These are phyloP conservation scores for Vigna unguiculata DNA, from an alignment of 306 rosid species.

Conservation along the genomic window DNA sequence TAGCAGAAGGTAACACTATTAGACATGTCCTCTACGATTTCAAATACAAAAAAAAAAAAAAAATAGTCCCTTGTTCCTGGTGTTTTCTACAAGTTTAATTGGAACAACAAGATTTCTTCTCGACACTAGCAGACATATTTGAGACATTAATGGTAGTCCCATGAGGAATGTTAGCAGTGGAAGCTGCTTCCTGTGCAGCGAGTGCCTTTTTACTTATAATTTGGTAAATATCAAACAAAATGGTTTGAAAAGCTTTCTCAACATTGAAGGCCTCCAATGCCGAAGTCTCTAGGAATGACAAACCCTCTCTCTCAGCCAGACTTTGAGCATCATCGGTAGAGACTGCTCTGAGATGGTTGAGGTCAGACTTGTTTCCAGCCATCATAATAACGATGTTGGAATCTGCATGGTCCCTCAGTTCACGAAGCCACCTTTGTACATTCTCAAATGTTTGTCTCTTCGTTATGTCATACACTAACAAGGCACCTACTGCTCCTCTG, in stretches of 20 bases:
- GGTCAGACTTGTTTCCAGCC: constrained; percentile 71
- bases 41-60: constrained; percentile 30
- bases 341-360: constrained; percentile 69
- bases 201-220: constrained; percentile 75
- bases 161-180: constrained; percentile 57
- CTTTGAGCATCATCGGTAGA: constrained; percentile 62
- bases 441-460: constrained; percentile 80
- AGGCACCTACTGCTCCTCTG: constrained; percentile 85
- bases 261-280: constrained; percentile 72
- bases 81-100: constrained; percentile 47
- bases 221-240: constrained; percentile 72
- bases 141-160: constrained; percentile 75
- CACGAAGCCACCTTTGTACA: constrained; percentile 75
- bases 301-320: constrained; percentile 69
- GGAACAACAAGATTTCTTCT: constrained; percentile 68
- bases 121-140: constrained; percentile 48
- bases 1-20: constrained; percentile 35
- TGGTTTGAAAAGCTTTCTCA: constrained; percentile 80
- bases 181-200: constrained; percentile 72
- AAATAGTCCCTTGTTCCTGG: constrained; percentile 9
- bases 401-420: constrained; percentile 75
- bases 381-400: constrained; percentile 74
- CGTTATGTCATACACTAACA: constrained; percentile 78
- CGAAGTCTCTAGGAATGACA: constrained; percentile 76
- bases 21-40: constrained; percentile 7